Conservation (phyloP, 768 basidiomycete species). For the Mycena vitilis region DNA sequence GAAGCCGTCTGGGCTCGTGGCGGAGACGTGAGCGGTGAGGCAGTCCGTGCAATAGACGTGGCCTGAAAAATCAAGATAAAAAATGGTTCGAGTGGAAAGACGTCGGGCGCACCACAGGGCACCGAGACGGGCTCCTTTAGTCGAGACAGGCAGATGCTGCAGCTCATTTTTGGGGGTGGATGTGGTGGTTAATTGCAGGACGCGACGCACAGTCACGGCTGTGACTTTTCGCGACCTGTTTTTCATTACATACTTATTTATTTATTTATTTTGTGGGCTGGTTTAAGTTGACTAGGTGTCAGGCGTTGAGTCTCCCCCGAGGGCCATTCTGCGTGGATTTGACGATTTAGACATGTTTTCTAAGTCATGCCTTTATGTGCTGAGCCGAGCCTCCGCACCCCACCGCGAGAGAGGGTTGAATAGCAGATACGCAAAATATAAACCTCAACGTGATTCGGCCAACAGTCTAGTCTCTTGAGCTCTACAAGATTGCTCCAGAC, state of each 20-base stretch:
- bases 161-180: constrained; percentile 43
- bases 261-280: no score
- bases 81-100: constrained; percentile 11
- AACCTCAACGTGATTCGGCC: no score
- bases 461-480: no score
- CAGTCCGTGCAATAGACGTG: constrained; percentile 74
- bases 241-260: no score
- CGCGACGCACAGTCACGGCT: constrained; percentile 11
- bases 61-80: constrained; percentile 49
- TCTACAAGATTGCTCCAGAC: no score
- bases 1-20: constrained; percentile 45
- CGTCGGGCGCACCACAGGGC: constrained; percentile 65
- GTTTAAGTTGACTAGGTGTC: no score
- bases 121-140: constrained; percentile 67
- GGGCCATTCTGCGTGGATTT: no score
- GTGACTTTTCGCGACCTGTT: not conserved
- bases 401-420: no score
- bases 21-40: constrained; percentile 56
- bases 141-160: constrained; percentile 67
- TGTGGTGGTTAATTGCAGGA: constrained; percentile 1
- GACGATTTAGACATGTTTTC: no score
- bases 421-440: no score
- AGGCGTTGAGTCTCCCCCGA: not conserved
- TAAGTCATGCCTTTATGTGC: no score
- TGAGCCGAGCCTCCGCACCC: no score